Percentiles rank a stretch among this genome's conserved stretches.
These are phyloP conservation scores for Margaritispora aquatica DNA, from an alignment of 495 filamentous ascomycete genomes.

Conservation along the genomic window DNA sequence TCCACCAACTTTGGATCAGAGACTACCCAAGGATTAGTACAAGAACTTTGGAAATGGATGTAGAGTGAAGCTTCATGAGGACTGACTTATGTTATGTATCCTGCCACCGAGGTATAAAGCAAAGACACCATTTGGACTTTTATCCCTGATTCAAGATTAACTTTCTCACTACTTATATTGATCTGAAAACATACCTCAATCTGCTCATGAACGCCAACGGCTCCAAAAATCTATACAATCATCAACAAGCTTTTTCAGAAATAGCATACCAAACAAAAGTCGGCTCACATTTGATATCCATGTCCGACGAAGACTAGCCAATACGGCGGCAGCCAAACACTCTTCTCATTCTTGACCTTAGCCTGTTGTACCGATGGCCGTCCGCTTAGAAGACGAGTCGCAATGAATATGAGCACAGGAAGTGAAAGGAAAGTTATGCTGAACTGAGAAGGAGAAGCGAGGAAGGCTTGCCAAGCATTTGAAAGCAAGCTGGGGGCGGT, in stretches of 20 bases:
- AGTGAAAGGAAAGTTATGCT: conserved; percentile 2
- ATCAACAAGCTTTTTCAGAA: not conserved
- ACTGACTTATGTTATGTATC: conserved; percentile 36
- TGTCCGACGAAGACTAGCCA: conserved; percentile 56
- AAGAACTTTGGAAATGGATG: too few relatives aligned
- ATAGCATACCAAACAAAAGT: conserved; percentile 27
- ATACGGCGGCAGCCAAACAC: conserved; percentile 44
- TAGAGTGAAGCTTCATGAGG: too few relatives aligned
- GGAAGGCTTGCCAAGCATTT: not conserved
- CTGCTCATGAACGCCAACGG: conserved; percentile 3
- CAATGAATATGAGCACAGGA: conserved; percentile 9
- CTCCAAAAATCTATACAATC: conserved; percentile 31
- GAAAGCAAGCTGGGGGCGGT: not conserved
- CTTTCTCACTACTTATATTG: not conserved
- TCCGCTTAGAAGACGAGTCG: conserved; percentile 13
- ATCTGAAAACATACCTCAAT: conserved; percentile 9
- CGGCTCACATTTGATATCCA: conserved; percentile 40
- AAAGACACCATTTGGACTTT: conserved; percentile 41
- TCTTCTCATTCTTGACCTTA: conserved; percentile 12
- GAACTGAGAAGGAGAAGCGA: not conserved
- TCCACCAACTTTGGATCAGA: conserved; percentile 43
- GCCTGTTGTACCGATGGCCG: not conserved
- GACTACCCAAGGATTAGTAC: too few relatives aligned
- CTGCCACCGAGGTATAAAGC: conserved; percentile 43
- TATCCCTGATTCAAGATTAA: conserved; percentile 24